phyloP scores from a whole-genome alignment of 2,329 filamentous ascomycete species.

The Blastomyces parvus region DNA sequence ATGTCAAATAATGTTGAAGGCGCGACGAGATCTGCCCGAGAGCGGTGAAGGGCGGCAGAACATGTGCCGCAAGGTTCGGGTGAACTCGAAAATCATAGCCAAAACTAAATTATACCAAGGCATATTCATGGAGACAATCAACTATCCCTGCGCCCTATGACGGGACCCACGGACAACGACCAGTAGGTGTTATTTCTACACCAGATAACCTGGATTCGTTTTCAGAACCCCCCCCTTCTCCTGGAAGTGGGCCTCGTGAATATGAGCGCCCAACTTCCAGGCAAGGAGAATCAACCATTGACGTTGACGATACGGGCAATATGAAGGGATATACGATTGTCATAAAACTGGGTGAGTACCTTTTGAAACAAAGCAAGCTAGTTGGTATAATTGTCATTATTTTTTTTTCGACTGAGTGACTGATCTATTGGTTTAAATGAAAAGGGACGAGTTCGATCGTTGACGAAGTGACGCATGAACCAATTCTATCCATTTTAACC shows the following conservation, averaged over 20 bases:
- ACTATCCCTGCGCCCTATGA: conserved; percentile 1
- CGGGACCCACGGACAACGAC: not conserved
- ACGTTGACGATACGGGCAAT: conserved; percentile 21
- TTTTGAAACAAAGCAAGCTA: not conserved
- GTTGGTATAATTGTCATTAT: conserved; percentile 9
- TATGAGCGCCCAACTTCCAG: conserved; percentile 1
- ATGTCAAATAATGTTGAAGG: not conserved
- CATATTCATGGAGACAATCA: not conserved
- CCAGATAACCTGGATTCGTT: not conserved
- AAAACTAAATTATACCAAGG: not conserved
- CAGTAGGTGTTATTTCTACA: not conserved
- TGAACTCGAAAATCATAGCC: not conserved
- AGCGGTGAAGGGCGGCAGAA: conserved; percentile 28
- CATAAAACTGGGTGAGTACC: conserved; percentile 66
- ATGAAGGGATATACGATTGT: conserved; percentile 70
- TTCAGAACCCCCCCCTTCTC: conserved; percentile 3
- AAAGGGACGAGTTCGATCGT: conserved; percentile 97
- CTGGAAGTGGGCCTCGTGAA: conserved; percentile 4
- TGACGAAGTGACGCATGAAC: conserved; percentile 89
- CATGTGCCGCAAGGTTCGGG: not conserved
- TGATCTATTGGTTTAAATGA: conserved; percentile 15
- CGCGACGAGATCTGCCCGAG: not conserved
- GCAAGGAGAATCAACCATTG: not conserved
- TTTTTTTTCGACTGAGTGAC: conserved; percentile 5
- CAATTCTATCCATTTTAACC: conserved; percentile 79